phyloP scores from a whole-genome alignment of 2,329 filamentous ascomycete species.

The Apiospora arundinis region DNA sequence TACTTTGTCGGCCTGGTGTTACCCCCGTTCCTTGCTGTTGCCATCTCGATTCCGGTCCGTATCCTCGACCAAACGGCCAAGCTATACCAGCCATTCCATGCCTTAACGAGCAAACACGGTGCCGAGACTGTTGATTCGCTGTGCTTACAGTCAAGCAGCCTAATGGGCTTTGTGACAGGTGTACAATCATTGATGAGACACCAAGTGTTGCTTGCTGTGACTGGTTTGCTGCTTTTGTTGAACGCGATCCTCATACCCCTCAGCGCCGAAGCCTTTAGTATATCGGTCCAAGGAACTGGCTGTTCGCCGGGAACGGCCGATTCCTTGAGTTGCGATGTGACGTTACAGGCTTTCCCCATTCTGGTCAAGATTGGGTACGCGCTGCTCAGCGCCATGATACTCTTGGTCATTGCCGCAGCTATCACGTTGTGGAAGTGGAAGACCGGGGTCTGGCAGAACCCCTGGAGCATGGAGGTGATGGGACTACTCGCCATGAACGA shows the following conservation, averaged over 20 bases:
- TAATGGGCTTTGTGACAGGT: slow-evolving; percentile 43
- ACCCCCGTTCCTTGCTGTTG: slow-evolving; percentile 43
- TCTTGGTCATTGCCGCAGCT: slow-evolving; percentile 38
- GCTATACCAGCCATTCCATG: slow-evolving; percentile 50
- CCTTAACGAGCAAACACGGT: slow-evolving; percentile 45
- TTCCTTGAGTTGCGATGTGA: slow-evolving; percentile 38
- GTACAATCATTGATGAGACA: slow-evolving; percentile 42
- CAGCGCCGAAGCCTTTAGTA: slow-evolving; percentile 47
- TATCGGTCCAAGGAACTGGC: slow-evolving; percentile 44
- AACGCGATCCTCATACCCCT: slow-evolving; percentile 46
- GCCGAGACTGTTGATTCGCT: slow-evolving; percentile 49
- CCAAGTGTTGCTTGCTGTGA: slow-evolving; percentile 46
- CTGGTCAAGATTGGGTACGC: slow-evolving; percentile 41
- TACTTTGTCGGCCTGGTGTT: slow-evolving; percentile 47
- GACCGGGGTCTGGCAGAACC: slow-evolving; percentile 47
- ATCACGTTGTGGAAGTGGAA: slow-evolving; percentile 40
- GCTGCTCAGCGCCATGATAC: slow-evolving; percentile 40
- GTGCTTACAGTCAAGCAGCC: slow-evolving; percentile 48
- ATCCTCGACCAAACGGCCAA: slow-evolving; percentile 45
- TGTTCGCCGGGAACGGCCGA: slow-evolving; percentile 33
- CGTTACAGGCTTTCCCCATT: slow-evolving; percentile 42
- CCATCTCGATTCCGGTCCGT: slow-evolving; percentile 44
- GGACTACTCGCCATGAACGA: slow-evolving; percentile 41
- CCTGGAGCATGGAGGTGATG: slow-evolving; percentile 48
- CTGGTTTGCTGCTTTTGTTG: slow-evolving; percentile 42